These are phyloP conservation scores for Brassica napus DNA, from an alignment of 345 rosid species.

Conservation along the genomic window Da-Ae NC_063438.1:22764001-22764500, in stretches of 20 bases:
- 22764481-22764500: neutral
- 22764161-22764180: constrained; percentile 26
- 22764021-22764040: neutral
- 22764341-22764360: no score
- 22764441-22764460: no score
- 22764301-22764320: neutral
- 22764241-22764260: constrained; percentile 7
- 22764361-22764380: no score
- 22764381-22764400: no score
- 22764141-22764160: constrained; percentile 29
- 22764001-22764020: neutral
- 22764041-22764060: neutral
- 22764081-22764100: neutral
- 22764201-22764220: constrained; percentile 2
- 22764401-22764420: no score
- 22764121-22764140: neutral
- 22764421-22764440: no score
- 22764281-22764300: neutral
- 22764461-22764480: neutral
- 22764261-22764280: neutral
- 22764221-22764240: neutral
- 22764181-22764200: neutral
- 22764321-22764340: neutral
- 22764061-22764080: neutral
- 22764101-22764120: constrained; percentile 8